These are phyloP conservation scores for Malus hybrid DNA, from an alignment of 331 rosid species.

Conservation along the genomic window DNA sequence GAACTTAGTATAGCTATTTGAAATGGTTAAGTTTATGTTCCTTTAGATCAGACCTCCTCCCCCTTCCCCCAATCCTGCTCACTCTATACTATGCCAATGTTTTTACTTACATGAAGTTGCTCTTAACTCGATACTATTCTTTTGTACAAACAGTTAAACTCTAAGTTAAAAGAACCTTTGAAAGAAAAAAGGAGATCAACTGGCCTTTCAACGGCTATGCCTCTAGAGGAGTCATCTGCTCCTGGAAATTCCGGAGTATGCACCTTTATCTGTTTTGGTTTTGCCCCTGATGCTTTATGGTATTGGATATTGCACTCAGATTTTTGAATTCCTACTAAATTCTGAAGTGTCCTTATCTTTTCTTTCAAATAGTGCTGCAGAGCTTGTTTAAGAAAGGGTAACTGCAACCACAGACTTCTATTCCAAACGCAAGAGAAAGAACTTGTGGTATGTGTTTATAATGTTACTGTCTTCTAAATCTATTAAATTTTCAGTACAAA, in stretches of 20 bases:
- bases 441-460: conserved; percentile 40
- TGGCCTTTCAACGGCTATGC: conserved; percentile 11
- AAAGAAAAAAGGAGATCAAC: conserved; percentile 34
- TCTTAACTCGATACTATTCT: conserved; percentile 1
- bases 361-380: conserved; percentile 31
- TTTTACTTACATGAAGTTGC: neutral
- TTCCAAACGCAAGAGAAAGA: conserved; percentile 68
- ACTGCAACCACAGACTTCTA: conserved; percentile 43
- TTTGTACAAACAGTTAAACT: conserved; percentile 24
- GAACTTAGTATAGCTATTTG: neutral
- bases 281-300: neutral
- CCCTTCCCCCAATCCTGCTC: neutral
- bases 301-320: neutral
- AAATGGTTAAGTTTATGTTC: neutral
- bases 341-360: conserved; percentile 24
- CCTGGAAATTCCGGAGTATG: conserved; percentile 40
- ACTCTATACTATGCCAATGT: neutral
- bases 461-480: neutral
- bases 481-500: neutral
- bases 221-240: conserved; percentile 26
- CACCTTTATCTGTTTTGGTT: neutral
- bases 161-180: conserved; percentile 24
- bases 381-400: conserved; percentile 48
- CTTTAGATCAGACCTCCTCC: neutral
- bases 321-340: neutral